Base-by-base conservation (phyloP, 805 yeast species). In the Citeromyces nyonsensis region DNA sequence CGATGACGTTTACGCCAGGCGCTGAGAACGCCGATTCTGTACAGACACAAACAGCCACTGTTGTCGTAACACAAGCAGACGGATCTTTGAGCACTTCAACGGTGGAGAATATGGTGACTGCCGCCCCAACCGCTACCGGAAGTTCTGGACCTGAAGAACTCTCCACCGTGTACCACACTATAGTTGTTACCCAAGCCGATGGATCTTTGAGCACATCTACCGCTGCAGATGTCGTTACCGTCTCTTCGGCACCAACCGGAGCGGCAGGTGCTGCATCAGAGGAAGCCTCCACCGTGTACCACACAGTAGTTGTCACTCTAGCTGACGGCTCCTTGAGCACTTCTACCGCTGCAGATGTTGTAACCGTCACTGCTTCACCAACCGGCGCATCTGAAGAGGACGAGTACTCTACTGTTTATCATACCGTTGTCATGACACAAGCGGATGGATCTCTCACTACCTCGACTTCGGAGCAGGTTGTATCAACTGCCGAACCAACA, bases 131-230 rank as follows among this genome's bases (percentile, higher is more conserved):
- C 8, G 18, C 42, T 18, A 41, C 40, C 32, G 38, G 36, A 14
- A 34, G 35, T 29, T 36, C 46, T 20, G 49, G 39, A 11, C 47
- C 40, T 31, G 47, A 51, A 40, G 47, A 38, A 29, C 46, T 39
- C 22, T 47, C 46, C 35, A 43, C 52, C 4, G 34, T 38, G 2
- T n/a, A 26, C 13, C 15, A 14, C 20, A 29, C 30, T 15, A 11
- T 29, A 33, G n/a, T n/a, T 12, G 33, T 29, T 30, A 14, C 28
- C 26, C 20, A 22, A 28, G 15, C 27, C 29, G 9, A 26, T 13
- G 30, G 14, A 29, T 9, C 22, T 10, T n/a, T 13, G 25, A 10
- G 13, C 14, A 26, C 35, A 15, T 11, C 7, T 6, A 26, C 20
- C 8, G 11, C 32, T 25, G 25, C 27, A 14, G 34, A 27, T 3